Evolutionary conservation across 768 basidiomycete genomes (phyloP).

Genomic region (Psilocybe sp.): DNA sequence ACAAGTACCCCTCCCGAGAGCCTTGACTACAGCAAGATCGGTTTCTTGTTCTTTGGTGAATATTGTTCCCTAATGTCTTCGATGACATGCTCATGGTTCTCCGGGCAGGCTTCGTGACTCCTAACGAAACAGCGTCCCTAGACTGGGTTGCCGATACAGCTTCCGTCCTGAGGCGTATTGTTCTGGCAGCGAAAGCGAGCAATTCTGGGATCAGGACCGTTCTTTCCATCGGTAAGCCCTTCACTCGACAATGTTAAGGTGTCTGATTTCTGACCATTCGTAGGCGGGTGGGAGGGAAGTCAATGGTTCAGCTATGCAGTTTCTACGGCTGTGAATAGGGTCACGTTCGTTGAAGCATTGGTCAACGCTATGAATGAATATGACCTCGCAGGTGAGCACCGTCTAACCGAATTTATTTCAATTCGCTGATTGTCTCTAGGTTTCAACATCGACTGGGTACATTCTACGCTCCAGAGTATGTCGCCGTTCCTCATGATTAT

Average conservation of each 20-base stretch:
- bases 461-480: neutral
- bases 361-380: slow-evolving; percentile 49
- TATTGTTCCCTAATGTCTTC: slow-evolving; percentile 4
- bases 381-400: slow-evolving; percentile 53
- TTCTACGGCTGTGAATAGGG: slow-evolving; percentile 40
- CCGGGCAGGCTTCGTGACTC: slow-evolving; percentile 46
- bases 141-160: slow-evolving; percentile 49
- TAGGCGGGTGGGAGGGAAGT: slow-evolving; percentile 65
- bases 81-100: neutral
- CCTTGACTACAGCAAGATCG: slow-evolving; percentile 62
- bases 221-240: slow-evolving; percentile 57
- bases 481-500: neutral
- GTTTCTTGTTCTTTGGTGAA: slow-evolving; percentile 70
- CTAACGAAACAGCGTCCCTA: slow-evolving; percentile 50
- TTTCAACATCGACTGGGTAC: slow-evolving; percentile 56
- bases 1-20: slow-evolving; percentile 48
- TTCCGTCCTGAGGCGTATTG: slow-evolving; percentile 50
- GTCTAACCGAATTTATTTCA: neutral
- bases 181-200: slow-evolving; percentile 48
- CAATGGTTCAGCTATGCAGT: slow-evolving; percentile 59
- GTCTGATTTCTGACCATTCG: too few species aligned
- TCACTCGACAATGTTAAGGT: slow-evolving; percentile 8
- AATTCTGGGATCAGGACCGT: slow-evolving; percentile 59
- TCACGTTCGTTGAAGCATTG: slow-evolving; percentile 54
- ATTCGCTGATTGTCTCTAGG: slow-evolving; percentile 18